Evolutionary conservation across 768 basidiomycete genomes (phyloP).

Genomic region (Trametes cingulata): DNA sequence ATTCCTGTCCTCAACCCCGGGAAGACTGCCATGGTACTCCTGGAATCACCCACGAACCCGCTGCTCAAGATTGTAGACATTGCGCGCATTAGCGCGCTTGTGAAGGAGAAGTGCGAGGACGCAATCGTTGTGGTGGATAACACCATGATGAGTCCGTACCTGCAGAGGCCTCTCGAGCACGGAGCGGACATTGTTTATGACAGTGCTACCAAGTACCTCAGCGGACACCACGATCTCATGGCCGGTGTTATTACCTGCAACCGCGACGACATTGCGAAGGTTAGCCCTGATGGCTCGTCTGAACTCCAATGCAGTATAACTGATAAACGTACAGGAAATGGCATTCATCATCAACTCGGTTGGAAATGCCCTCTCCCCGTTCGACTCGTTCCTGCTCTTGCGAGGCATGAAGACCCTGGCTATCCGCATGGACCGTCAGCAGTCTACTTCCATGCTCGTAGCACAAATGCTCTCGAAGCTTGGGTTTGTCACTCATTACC

Average conservation of each 20-base stretch:
- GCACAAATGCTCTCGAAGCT: conserved; percentile 82
- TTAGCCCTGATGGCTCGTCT: conserved; percentile 31
- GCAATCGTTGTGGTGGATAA: conserved; percentile 92
- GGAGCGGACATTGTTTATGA: conserved; percentile 98
- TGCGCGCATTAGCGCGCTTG: conserved; percentile 75
- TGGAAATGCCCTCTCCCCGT: conserved; percentile 92
- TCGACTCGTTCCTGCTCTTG: conserved; percentile 94
- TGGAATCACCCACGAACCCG: conserved; percentile 98
- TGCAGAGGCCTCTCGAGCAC: conserved; percentile 92
- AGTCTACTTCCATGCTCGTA: conserved; percentile 76
- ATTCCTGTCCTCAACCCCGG: conserved; percentile 63
- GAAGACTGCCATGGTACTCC: conserved; percentile 91
- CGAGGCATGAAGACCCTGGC: conserved; percentile 96
- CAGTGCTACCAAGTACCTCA: conserved; percentile 96
- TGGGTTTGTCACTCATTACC: conserved; percentile 92
- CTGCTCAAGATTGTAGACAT: conserved; percentile 94
- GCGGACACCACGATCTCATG: conserved; percentile 99
- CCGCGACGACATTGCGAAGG: conserved; percentile 87
- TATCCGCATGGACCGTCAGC: conserved; percentile 94
- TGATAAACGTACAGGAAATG: conserved; percentile 58
- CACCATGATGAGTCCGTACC: conserved; percentile 99
- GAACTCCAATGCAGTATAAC: conserved; percentile 2
- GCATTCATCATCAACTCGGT: conserved; percentile 91
- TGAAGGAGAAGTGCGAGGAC: conserved; percentile 79
- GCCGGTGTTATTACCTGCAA: conserved; percentile 94